Evolutionary conservation across 1,284 basidiomycete genomes (phyloP), one percentile per base, ranked within the genome.

Genomic region (Rhodotorula sp.): DNA sequence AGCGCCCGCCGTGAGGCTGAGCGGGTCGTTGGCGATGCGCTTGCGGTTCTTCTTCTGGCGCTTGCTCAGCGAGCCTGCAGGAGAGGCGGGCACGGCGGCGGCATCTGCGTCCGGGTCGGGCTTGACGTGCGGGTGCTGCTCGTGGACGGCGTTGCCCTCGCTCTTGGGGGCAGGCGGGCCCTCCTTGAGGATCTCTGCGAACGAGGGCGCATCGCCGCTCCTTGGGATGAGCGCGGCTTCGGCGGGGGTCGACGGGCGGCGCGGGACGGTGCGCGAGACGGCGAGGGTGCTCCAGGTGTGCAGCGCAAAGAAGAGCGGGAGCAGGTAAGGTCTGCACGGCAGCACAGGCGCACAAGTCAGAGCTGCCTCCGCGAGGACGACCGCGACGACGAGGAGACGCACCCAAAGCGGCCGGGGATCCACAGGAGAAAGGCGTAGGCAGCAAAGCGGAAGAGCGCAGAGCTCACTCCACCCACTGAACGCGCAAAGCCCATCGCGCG

Each of bases 401-500:
- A 67, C 72, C 68, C 72, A 16, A 73, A 73, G 21, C 72, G 58
- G 3, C 68, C 72, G 3, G 73, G 73, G 14, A 74, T 69, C 73
- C 73, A 74, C 49, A 67, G 49, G 50, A 72, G 52, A 62, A 74
- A 74, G 27, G 70, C 46, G 52, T 70, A 74, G 19, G 65, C 55
- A 42, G 61, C 41, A 25, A 70, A 59, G 23, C 73, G 64, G 48
- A 72, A 67, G 7, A 74, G 60, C 13, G 65, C 58, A 17, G 61
- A 64, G 19, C 50, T 17, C 1, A 52, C 13, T 12, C 64, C 71
- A 23, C 65, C 71, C 7, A 50, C 10, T 4, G 25, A 1, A 9
- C 65, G 64, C 19, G 57, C 19, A 9, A 71, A 12, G 8, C 70
- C 62, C 70, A 63, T 63, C 14, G 25, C 17, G 46, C 10, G 8